Base-by-base conservation (phyloP, 2,329 filamentous ascomycete genomes). In the Endoconidiophora laricicola region DNA sequence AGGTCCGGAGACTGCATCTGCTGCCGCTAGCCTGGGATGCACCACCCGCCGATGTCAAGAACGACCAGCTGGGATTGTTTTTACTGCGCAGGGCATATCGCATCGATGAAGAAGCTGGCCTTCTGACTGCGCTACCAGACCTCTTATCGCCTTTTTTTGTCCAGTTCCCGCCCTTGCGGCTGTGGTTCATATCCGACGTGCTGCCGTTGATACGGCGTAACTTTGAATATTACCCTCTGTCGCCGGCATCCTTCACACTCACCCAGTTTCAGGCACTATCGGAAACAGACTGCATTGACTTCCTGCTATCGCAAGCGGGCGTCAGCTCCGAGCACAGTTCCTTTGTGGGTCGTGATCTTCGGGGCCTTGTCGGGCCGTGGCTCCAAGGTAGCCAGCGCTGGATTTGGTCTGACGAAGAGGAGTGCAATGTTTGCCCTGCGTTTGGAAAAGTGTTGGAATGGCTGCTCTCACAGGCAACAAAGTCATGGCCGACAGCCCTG, bases 371-470 rank as follows among this genome's bases (percentile, higher is more conserved):
- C 46, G 79, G 78, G 0, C 83, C 84, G 2, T 90, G 83, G 83
- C 66, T 87, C 45, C 78, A 82, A 58, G 55, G 43, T 14, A 45
- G 10, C 20, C 24, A 39, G 4, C 52, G 42, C 23, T 55, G 47
- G 54, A 16, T n/a, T 20, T 42, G 44, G 41, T 57, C 57, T 14
- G 57, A 61, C 5, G 50, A 59, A 6, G 58, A 55, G n/a, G 51
- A 62, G 46, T 62, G 44, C 9, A 22, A 48, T 20, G 48, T 67
- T 50, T 71, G 74, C 62, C 61, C 72, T 40, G 81, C 78, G 6
- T 88, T 83, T 82, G 78, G 85, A 54, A 70, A 74, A 55, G 68
- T 81, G 3, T 76, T 83, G 48, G 68, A 73, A 49, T 88, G 83
- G 82, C 68, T 90, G 38, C 68, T 73, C 12, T 59, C 65, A 2